Percentiles rank a stretch among this genome's conserved stretches.
Conservation (phyloP, 768 basidiomycete species). For the Piloderma croceum region DNA sequence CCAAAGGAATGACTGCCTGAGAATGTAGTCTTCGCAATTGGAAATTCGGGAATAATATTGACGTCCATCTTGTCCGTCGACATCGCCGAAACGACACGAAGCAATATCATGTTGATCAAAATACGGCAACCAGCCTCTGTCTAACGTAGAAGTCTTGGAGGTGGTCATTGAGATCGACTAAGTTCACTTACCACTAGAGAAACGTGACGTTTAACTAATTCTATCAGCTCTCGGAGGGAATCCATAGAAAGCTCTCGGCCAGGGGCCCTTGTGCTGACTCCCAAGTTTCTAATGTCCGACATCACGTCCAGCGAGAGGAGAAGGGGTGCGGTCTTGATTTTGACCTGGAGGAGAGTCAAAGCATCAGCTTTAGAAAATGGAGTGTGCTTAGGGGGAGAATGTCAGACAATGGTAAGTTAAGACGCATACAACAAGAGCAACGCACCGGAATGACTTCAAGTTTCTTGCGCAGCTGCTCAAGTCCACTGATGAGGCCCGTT, state of each 20-base stretch:
- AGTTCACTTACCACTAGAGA: constrained; percentile 14
- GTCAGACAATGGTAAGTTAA: no score
- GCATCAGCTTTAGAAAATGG: constrained; percentile 11
- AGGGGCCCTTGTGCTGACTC: no score
- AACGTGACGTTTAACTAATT: constrained; percentile 11
- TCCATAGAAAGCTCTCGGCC: no score
- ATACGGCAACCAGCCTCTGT: constrained; percentile 17
- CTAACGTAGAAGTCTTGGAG: constrained; percentile 3
- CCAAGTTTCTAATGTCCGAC: constrained; percentile 1
- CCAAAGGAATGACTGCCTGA: constrained; percentile 14
- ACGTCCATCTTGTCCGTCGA: constrained; percentile 8
- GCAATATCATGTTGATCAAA: constrained; percentile 16
- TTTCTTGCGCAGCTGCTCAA: no score
- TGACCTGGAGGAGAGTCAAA: constrained; percentile 4
- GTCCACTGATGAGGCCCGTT: no score
- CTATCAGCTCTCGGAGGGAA: constrained; percentile 9
- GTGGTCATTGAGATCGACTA: no score
- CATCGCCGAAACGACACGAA: constrained; percentile 17
- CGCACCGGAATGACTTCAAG: no score
- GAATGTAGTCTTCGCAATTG: constrained; percentile 16
- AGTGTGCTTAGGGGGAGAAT: no score
- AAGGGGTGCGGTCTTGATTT: constrained; percentile 11
- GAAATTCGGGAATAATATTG: constrained; percentile 20
- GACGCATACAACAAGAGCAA: no score
- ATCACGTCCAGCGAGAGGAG: constrained; percentile 7